These are phyloP conservation scores for Blastobotrys persicus DNA, from an alignment of 1,139 yeast genomes.

Conservation along the genomic window DNA sequence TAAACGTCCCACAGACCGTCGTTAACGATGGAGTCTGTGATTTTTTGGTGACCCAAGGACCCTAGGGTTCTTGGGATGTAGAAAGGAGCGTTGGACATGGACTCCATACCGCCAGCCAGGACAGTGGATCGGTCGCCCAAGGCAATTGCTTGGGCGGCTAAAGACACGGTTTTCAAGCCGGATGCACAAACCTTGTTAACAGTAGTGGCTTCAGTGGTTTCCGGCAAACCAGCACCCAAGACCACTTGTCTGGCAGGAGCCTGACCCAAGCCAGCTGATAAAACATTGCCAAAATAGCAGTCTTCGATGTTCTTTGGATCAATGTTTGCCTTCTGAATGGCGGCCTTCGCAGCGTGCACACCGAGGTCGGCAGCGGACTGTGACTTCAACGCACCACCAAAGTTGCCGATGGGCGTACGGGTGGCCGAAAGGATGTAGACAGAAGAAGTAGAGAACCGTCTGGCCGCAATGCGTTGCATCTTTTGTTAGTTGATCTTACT, in stretches of 20 bases:
- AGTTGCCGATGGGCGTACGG: conserved; percentile 60
- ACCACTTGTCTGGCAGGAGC: conserved; percentile 67
- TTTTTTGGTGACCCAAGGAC: conserved; percentile 49
- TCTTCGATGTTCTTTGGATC: conserved; percentile 52
- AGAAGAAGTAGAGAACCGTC: conserved; percentile 16
- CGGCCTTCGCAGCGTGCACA: conserved; percentile 54
- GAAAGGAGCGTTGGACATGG: conserved; percentile 60
- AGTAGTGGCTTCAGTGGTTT: conserved; percentile 53
- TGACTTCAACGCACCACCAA: conserved; percentile 53
- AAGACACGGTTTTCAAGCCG: conserved; percentile 55
- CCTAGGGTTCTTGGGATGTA: conserved; percentile 44
- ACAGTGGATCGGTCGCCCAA: conserved; percentile 55
- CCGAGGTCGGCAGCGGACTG: conserved; percentile 55
- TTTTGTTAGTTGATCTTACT: neutral
- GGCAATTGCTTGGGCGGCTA: conserved; percentile 55
- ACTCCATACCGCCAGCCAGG: conserved; percentile 63
- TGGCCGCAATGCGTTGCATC: conserved; percentile 11
- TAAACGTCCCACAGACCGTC: conserved; percentile 60
- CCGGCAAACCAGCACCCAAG: conserved; percentile 56
- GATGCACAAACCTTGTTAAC: conserved; percentile 63
- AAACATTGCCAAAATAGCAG: conserved; percentile 55
- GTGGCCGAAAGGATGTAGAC: conserved; percentile 56
- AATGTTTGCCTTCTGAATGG: conserved; percentile 53
- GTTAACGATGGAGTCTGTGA: conserved; percentile 53
- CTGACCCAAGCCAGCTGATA: conserved; percentile 60